Percentiles rank a stretch among this genome's conserved stretches.
Evolutionary conservation across 2,329 filamentous ascomycete species (phyloP).

Genomic region (Acarospora socialis): DNA sequence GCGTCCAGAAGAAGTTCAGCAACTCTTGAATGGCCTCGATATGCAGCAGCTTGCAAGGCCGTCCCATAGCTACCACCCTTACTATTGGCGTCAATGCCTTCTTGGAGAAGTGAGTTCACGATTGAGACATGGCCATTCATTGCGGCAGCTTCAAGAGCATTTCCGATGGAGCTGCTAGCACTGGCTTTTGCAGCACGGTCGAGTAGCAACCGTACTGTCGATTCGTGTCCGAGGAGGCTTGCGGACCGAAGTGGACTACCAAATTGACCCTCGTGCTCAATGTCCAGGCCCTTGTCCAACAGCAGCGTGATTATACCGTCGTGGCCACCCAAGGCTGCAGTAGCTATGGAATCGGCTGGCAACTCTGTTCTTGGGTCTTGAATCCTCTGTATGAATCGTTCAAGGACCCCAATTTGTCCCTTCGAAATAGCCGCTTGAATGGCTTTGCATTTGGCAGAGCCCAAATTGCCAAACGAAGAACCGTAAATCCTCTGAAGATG

Average conservation of each 20-base stretch:
- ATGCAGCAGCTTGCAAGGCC: constrained; percentile 11
- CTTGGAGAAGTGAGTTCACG: constrained; percentile 5
- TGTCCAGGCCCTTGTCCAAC: neutral
- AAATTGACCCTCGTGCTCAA: neutral
- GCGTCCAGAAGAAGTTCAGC: constrained; percentile 6
- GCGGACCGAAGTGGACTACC: neutral
- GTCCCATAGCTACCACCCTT: constrained; percentile 7
- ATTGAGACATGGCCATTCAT: constrained; percentile 6
- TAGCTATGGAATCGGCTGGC: constrained; percentile 1
- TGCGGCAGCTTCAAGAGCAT: constrained; percentile 10
- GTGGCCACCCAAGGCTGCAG: neutral
- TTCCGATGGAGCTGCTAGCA: neutral
- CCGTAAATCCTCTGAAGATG: neutral
- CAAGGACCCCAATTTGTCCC: neutral
- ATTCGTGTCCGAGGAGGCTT: neutral
- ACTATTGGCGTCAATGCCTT: constrained; percentile 6
- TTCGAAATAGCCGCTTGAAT: neutral
- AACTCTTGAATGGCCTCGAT: constrained; percentile 3
- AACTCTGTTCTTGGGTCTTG: neutral
- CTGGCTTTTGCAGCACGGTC: neutral
- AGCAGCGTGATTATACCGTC: neutral
- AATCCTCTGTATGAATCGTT: too few relatives aligned
- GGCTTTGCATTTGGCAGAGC: neutral
- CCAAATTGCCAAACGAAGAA: neutral
- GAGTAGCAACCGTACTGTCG: constrained; percentile 1